phyloP scores from a whole-genome alignment of 345 rosid genomes.

The Mallotus nudiflorus region DNA sequence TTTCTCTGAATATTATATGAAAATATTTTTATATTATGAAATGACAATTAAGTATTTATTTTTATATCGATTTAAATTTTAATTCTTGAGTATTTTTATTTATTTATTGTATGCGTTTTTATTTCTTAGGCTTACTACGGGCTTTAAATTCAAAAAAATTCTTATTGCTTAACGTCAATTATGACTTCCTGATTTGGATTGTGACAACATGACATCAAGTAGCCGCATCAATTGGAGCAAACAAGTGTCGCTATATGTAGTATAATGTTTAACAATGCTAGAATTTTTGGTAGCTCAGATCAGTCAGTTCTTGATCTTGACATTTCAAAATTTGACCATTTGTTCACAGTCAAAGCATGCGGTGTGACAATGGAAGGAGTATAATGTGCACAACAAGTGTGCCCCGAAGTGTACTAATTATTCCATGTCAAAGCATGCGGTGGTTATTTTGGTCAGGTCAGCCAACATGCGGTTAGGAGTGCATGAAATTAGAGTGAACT shows the following conservation, averaged over 20 bases:
- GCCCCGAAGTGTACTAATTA: constrained; percentile 14
- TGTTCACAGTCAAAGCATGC: constrained; percentile 32
- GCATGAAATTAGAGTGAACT: constrained; percentile 48
- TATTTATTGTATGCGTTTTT: too few species aligned
- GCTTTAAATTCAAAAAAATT: too few species aligned
- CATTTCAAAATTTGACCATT: constrained; percentile 11
- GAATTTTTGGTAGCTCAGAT: neutral
- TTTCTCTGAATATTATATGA: too few species aligned
- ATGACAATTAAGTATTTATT: too few species aligned
- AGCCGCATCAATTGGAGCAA: constrained; percentile 27
- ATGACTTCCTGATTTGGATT: too few species aligned
- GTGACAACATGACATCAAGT: constrained; percentile 25
- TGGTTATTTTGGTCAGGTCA: constrained; percentile 37
- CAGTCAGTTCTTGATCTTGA: constrained; percentile 36
- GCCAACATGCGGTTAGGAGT: constrained; percentile 43
- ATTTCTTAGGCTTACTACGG: too few species aligned
- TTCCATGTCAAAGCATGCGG: constrained; percentile 44
- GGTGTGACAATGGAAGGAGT: constrained; percentile 38
- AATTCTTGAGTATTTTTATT: too few species aligned
- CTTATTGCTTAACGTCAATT: too few species aligned
- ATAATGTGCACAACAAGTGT: constrained; percentile 43
- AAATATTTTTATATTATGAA: too few species aligned
- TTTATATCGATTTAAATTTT: too few species aligned
- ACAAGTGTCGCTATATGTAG: constrained; percentile 25
- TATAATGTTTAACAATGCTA: constrained; percentile 48